Base-by-base conservation (phyloP, 2,329 filamentous ascomycete genomes). In the Claviceps spartinae region DNA sequence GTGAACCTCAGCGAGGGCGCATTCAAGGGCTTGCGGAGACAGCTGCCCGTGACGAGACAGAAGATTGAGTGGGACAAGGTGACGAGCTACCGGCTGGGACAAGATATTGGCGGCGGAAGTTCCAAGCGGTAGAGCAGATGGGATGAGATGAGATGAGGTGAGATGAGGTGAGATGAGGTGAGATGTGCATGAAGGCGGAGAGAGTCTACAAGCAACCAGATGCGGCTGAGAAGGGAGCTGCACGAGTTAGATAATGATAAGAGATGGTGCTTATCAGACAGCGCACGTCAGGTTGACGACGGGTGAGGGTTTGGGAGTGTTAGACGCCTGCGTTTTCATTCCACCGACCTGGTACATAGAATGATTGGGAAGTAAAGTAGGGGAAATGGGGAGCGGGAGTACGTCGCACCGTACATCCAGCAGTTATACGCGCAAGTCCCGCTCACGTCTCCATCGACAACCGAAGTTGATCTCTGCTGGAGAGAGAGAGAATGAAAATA, bases 21-120 rank as follows among this genome's bases (percentile, higher is more conserved):
- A 1, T 98, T 98, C 72, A 98, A 97, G 79, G 82, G 83, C 2
- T 70, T 98, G 66, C 81, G 93, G 64, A 81, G 93, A 69, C 93
- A 97, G 71, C 73, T 98, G 65, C 93, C 93, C 0, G 89, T 98
- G 54, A 98, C 93, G 56, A 83, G 93, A 64, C 93, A 98, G 75
- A 96, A 96, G 78, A 91, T 98, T 60, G 93, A 98, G 71, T 98
- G 93, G 93, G 91, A 98, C 69, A 96, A 95, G 75, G 88, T 98
- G 59, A 85, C 88, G 46, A 89, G 88, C 60, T 98, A 98, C 72
- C 78, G 88, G 55, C 74, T 95, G 59, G 86, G 86, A 26, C 85
- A 88, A 68, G 85, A 88, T 64, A 87, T 88, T 67, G 82, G 83
- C 18, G 83, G 84, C 48, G 82, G 82, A 50, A 81, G 80, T 60